These are phyloP conservation scores for Salvia miltiorrhiza DNA, from an alignment of 257 asterid species.

Conservation along the genomic window DNA sequence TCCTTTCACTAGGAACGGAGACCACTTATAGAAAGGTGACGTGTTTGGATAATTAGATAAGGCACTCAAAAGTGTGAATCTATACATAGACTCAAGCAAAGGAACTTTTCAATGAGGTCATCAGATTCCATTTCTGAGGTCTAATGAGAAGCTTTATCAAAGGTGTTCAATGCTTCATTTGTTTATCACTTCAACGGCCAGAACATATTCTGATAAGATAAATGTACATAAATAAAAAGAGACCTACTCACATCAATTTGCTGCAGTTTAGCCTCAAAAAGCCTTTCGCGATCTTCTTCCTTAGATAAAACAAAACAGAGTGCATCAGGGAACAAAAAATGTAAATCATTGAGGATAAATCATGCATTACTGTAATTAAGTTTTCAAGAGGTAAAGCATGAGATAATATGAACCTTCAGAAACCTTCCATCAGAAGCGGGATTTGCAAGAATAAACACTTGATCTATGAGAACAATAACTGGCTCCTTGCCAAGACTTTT, in stretches of 20 bases:
- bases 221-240: constrained; percentile 9
- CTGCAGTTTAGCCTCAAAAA: constrained; percentile 90
- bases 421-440: constrained; percentile 74
- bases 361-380: not conserved
- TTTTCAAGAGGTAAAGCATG: constrained; percentile 16
- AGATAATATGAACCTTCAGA: constrained; percentile 55
- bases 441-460: constrained; percentile 87
- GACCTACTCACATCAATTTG: constrained; percentile 81
- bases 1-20: not conserved
- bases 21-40: not conserved
- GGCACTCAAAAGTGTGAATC: not conserved
- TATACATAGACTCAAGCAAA: not conserved
- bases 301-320: constrained; percentile 30
- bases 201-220: constrained; percentile 5
- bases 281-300: constrained; percentile 91
- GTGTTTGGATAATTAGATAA: not conserved
- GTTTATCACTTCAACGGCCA: not conserved
- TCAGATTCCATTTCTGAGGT: not conserved
- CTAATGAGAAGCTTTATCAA: not conserved
- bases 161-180: not conserved
- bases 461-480: constrained; percentile 93
- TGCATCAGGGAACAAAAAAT: constrained; percentile 3
- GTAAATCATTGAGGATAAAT: not conserved
- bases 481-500: constrained; percentile 99
- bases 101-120: not conserved